phyloP scores from a whole-genome alignment of 1,139 yeast genomes.

The Hansenula anomala region DNA sequence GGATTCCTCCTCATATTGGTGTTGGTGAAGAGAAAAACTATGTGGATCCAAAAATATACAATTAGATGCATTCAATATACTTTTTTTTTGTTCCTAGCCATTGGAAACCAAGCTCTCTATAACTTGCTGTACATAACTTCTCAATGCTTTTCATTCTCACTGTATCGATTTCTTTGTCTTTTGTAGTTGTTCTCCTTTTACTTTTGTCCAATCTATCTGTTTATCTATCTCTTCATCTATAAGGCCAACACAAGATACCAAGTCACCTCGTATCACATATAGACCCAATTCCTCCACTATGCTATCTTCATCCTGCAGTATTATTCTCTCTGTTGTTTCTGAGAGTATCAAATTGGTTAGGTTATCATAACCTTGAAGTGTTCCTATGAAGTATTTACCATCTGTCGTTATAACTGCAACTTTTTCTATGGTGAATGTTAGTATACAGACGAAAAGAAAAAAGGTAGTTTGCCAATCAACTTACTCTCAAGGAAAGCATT shows the following conservation, averaged over 20 bases:
- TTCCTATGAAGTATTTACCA: slow-evolving; percentile 67
- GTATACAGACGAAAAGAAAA: slow-evolving; percentile 2
- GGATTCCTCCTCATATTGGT: slow-evolving; percentile 41
- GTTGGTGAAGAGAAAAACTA: slow-evolving; percentile 31
- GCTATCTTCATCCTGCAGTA: slow-evolving; percentile 35
- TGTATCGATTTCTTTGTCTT: slow-evolving; percentile 18
- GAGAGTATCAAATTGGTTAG: slow-evolving; percentile 69
- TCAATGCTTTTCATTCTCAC: neutral
- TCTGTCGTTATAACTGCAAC: slow-evolving; percentile 82
- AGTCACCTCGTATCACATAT: slow-evolving; percentile 75
- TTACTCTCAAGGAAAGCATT: slow-evolving; percentile 20
- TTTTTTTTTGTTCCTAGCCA: too few species aligned
- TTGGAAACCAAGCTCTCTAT: too few species aligned
- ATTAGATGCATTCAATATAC: slow-evolving; percentile 4
- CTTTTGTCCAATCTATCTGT: slow-evolving; percentile 52
- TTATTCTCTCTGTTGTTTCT: slow-evolving; percentile 50
- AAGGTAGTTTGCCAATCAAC: neutral
- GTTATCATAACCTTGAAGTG: slow-evolving; percentile 76
- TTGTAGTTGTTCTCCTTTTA: slow-evolving; percentile 25
- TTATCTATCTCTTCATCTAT: slow-evolving; percentile 50
- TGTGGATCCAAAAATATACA: slow-evolving; percentile 19
- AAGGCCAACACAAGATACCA: slow-evolving; percentile 72
- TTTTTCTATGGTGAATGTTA: slow-evolving; percentile 14
- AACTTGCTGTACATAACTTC: too few species aligned
- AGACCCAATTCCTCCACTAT: slow-evolving; percentile 57